Evolutionary conservation across 345 rosid genomes (phyloP).

Genomic region (Lepidium aucheri): DNA sequence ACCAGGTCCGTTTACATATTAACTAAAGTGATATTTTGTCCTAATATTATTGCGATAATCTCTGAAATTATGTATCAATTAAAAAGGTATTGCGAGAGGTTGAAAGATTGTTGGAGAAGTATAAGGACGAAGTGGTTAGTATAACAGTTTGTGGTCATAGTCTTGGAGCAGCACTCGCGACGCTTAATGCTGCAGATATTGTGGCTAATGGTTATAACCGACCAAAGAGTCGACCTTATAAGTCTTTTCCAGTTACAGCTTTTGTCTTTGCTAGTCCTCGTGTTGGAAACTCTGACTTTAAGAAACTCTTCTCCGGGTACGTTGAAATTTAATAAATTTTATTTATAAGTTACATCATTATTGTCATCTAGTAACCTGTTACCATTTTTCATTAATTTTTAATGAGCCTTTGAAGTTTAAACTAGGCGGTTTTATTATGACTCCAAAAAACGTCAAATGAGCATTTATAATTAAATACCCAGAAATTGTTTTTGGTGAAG

Average conservation of each 20-base stretch:
- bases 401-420: not conserved
- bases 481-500: too few relatives aligned
- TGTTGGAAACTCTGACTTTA: constrained; percentile 50
- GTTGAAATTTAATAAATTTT: not conserved
- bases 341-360: too few relatives aligned
- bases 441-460: too few relatives aligned
- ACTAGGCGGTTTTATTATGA: too few relatives aligned
- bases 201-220: constrained; percentile 50
- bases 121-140: constrained; percentile 60
- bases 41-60: not conserved
- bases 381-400: not conserved
- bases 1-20: constrained; percentile 35
- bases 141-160: constrained; percentile 61
- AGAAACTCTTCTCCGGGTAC: constrained; percentile 31
- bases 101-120: constrained; percentile 43
- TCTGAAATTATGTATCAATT: not conserved
- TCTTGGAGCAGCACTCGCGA: constrained; percentile 55
- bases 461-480: too few relatives aligned
- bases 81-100: constrained; percentile 34
- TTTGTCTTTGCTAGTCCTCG: constrained; percentile 60
- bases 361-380: not conserved
- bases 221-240: constrained; percentile 19
- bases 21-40: not conserved
- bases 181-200: constrained; percentile 52
- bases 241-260: constrained; percentile 43